Percentiles rank a stretch among this genome's conserved stretches.
phyloP scores from a whole-genome alignment of 495 filamentous ascomycete genomes.

The Penicillium macrosclerotiorum region DNA sequence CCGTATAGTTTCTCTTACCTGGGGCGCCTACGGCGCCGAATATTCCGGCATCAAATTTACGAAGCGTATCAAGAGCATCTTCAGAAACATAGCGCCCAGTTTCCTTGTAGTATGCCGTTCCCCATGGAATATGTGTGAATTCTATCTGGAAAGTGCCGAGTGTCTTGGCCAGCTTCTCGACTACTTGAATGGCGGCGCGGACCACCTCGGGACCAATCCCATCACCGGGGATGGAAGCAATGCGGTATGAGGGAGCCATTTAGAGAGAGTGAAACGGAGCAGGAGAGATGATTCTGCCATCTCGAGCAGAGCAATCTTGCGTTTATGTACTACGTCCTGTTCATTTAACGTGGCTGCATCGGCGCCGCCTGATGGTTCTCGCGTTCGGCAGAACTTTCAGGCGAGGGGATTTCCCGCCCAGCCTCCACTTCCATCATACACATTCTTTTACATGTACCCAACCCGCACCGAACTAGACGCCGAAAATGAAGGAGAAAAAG shows the following conservation, averaged over 20 bases:
- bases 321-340: no score
- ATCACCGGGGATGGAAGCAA: constrained; percentile 44
- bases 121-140: constrained; percentile 42
- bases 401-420: constrained; percentile 12
- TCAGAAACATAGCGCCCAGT: constrained; percentile 41
- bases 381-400: constrained; percentile 29
- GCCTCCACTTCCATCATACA: no score
- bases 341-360: no score
- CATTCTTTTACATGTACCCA: no score
- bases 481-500: constrained; percentile 17
- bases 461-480: no score
- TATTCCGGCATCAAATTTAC: constrained; percentile 41
- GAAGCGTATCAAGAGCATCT: constrained; percentile 34
- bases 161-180: constrained; percentile 30
- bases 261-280: no score
- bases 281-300: no score
- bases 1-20: constrained; percentile 20
- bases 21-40: constrained; percentile 48
- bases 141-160: constrained; percentile 34
- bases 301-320: no score
- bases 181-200: constrained; percentile 32
- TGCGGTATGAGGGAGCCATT: constrained; percentile 24
- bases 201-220: constrained; percentile 45
- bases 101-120: constrained; percentile 39
- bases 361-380: constrained; percentile 8